Evolutionary conservation across 768 basidiomycete genomes (phyloP).

Genomic region (Pleurotus eryngii): DNA sequence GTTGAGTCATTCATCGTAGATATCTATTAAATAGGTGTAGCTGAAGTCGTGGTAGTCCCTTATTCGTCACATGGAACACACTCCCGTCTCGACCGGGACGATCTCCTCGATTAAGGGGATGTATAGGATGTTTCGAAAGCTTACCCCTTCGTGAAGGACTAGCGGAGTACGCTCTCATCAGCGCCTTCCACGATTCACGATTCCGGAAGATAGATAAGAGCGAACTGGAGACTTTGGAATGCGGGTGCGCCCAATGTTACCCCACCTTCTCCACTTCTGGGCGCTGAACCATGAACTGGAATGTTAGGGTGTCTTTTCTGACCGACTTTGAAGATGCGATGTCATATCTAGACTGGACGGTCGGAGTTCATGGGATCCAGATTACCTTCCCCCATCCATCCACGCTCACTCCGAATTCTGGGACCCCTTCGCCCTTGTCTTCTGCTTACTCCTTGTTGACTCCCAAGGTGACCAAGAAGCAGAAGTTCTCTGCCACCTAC

Average conservation of each 20-base stretch:
- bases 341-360: constrained; percentile 89
- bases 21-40: neutral
- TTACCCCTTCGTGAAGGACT: constrained; percentile 72
- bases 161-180: constrained; percentile 86
- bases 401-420: constrained; percentile 40
- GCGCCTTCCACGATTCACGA: constrained; percentile 84
- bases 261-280: constrained; percentile 5
- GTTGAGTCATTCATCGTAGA: constrained; percentile 41
- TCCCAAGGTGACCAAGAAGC: constrained; percentile 44
- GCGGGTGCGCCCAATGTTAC: constrained; percentile 58
- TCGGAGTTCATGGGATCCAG: constrained; percentile 90
- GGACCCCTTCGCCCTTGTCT: constrained; percentile 68
- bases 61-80: constrained; percentile 97
- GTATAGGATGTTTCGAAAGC: constrained; percentile 91
- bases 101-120: constrained; percentile 73
- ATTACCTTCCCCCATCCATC: constrained; percentile 84
- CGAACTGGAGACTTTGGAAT: constrained; percentile 81
- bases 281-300: neutral
- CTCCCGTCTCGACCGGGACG: constrained; percentile 58
- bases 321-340: constrained; percentile 87
- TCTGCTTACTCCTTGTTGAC: constrained; percentile 57
- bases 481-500: constrained; percentile 81
- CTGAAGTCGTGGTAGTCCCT: constrained; percentile 49
- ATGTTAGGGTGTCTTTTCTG: constrained; percentile 78
- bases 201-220: constrained; percentile 76